Base-by-base conservation (phyloP, 2,329 filamentous ascomycete genomes). In the Colletotrichum graminicola region DNA sequence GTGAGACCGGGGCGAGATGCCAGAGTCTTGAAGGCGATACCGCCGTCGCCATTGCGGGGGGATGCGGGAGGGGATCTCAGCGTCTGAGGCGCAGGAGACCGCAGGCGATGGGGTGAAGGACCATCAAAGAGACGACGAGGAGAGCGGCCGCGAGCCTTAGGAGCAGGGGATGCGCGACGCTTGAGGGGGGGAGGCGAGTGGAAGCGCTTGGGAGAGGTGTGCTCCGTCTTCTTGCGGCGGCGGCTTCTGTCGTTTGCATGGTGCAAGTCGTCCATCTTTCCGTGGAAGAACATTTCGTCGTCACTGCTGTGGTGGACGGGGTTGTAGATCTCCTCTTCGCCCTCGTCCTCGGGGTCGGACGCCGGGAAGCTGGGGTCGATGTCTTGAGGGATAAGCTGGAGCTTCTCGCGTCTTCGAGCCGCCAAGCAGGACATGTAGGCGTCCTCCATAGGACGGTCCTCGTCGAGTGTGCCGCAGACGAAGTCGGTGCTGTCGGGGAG, bases 401-500 rank as follows among this genome's bases (percentile, higher is more conserved):
- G 92, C 83, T 95, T 97, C 75, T 92, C 91, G 57, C 91, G 91
- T 76, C 94, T 92, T 75, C 93, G 91, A 66, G 93, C 91, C 77
- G 95, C 93, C 69, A 97, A 87, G 76, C 93, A 94, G 2, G 93
- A 93, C 67, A 97, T 88, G 80, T 98, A 99, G 0, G 94, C 95
- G 75, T 95, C 94, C 79, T 99, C 96, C n/a, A 98, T 83, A 3
- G 94, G 94, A 55, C 94, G 91, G 78, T 99, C 96, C 81, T 99
- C 96, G 75, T 99, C 96, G 26, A 99, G 86, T 1, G 96, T 99
- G 70, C 96, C 96, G 78, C 96, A 98, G n/a, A 99, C 96, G 75
- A 99, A 99, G 80, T 99, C 96, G 18, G 96, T 98, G 81, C 95
- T 98, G 80, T 99, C 96, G 1, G 96, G 96, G 14, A 99, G 86